These are phyloP conservation scores for Ceratocystis destructans DNA, from an alignment of 2,329 filamentous ascomycete species.

Conservation along the genomic window DNA sequence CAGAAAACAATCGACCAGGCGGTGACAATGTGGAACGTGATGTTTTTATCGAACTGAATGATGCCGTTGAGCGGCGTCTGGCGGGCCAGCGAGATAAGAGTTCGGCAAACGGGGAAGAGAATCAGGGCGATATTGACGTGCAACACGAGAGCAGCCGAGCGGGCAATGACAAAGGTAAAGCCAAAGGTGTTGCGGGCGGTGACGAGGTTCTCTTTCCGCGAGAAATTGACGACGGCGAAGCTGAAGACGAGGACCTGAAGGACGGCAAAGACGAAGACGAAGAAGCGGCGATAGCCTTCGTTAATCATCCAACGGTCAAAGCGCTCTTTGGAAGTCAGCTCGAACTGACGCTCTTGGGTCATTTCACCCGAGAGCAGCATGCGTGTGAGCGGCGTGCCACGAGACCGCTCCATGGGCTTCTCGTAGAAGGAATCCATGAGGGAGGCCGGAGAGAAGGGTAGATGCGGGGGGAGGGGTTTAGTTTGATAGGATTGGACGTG, in stretches of 20 bases:
- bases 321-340: slow-evolving; percentile 54
- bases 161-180: slow-evolving; percentile 61
- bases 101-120: slow-evolving; percentile 70
- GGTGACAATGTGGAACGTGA: slow-evolving; percentile 73
- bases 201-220: slow-evolving; percentile 60
- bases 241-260: slow-evolving; percentile 64
- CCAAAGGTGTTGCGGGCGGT: slow-evolving; percentile 55
- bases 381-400: slow-evolving; percentile 70
- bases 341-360: slow-evolving; percentile 57
- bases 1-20: slow-evolving; percentile 84
- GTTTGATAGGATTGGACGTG: not conserved
- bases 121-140: slow-evolving; percentile 72
- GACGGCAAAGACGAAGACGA: slow-evolving; percentile 58
- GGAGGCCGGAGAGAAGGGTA: not conserved
- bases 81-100: slow-evolving; percentile 65
- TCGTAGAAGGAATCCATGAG: slow-evolving; percentile 18
- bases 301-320: slow-evolving; percentile 85
- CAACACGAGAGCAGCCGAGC: slow-evolving; percentile 60
- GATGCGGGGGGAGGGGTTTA: not conserved
- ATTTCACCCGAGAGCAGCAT: slow-evolving; percentile 76
- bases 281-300: slow-evolving; percentile 70
- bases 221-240: slow-evolving; percentile 69
- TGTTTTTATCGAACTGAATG: slow-evolving; percentile 81
- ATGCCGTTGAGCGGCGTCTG: slow-evolving; percentile 75
- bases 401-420: slow-evolving; percentile 48